Evolutionary conservation across 2,329 filamentous ascomycete genomes (phyloP), one percentile per base, ranked within the genome.

Genomic region (Fusarium oxysporum): DNA sequence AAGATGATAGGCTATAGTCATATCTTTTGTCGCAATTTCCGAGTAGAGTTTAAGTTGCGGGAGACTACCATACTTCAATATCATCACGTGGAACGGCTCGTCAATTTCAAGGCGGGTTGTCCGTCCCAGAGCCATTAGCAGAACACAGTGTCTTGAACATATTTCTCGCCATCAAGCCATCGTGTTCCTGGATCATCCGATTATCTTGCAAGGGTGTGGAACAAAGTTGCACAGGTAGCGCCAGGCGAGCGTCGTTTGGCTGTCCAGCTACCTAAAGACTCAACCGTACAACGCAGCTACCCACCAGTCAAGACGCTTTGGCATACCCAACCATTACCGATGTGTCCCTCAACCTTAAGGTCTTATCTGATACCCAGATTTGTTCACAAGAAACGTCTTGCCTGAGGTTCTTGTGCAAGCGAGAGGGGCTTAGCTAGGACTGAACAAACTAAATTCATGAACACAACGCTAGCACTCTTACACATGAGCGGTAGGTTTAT

Each of bases 151-250:
- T 71, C 57, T 73, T 60, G 61, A n/a, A 54, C 14, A 23, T 48
- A 45, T 54, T 19, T 38, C 21, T 68, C 40, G n/a, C 33, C 33
- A 56, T 45, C 13, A 33, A 55, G 38, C 32, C 38, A 38, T 64
- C 33, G 38, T 57, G 43, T 51, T 25, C 40, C 58, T 45, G 40
- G 23, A 55, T 48, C 60, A 50, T 60, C 63, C 51, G 38, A 66
- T 61, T 30, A 64, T 59, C 55, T 65, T 70, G 66, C 60, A 67
- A 65, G 37, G 58, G 60, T 76, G 71, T 66, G 59, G 62, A 58
- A 65, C 54, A 23, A 5, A 30, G 75, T 69, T 30, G 57, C 60
- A 77, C 75, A 64, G 25, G 69, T 59, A 62, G 64, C 62, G 50
- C 71, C 41, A 76, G 62, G 55, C 60, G 60, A 70, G 37, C 55